Evolutionary conservation across 495 filamentous ascomycete genomes (phyloP), one percentile per base, ranked within the genome.

Genomic region (Hypoxylon crocopeplum): DNA sequence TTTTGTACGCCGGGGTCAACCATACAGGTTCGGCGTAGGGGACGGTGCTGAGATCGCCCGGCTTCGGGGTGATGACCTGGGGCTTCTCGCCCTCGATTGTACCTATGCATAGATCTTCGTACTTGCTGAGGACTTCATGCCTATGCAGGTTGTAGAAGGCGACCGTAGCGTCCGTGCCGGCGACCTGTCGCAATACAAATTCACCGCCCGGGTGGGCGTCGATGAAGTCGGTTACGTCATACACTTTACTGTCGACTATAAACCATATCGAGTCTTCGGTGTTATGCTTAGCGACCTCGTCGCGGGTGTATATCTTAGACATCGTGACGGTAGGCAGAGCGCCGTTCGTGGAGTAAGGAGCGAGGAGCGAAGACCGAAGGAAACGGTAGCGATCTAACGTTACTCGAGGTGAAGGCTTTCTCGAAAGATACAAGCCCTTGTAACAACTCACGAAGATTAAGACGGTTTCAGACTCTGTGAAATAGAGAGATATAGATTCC

Each of bases 81-180:
- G 90, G 84, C 50, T 81, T 86, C 74, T 96, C 89, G 58, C 87
- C 88, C 32, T 84, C 77, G 62, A 96, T 70, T 8, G 83, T 87
- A 59, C 91, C 91, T 57, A 94, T 83, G 74, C 82, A 88, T n/a
- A 94, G 82, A 59, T 82, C 68, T 21, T 66, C 55, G 80, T 94
- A 94, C 64, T 91, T 92, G 48, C 84, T 71, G 2, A 94, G 83
- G 2, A 94, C 92, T 74, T 97, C 93, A 40, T 94, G 92, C 0
- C 92, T 84, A 76, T 97, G 93, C 32, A 97, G 89, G 71, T 93
- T 93, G 72, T 97, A 94, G 80, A 95, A 97, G 53, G 88, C 90
- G 34, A 84, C 80, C 47, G 92, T 97, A 24, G 90, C 91, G 75
- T 96, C 91, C 67, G 82, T 83, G 71, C 91, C 91, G 33, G 88